Evolutionary conservation across 2,329 filamentous ascomycete species (phyloP), one percentile per base, ranked within the genome.

Genomic region (Pseudocercospora musae): DNA sequence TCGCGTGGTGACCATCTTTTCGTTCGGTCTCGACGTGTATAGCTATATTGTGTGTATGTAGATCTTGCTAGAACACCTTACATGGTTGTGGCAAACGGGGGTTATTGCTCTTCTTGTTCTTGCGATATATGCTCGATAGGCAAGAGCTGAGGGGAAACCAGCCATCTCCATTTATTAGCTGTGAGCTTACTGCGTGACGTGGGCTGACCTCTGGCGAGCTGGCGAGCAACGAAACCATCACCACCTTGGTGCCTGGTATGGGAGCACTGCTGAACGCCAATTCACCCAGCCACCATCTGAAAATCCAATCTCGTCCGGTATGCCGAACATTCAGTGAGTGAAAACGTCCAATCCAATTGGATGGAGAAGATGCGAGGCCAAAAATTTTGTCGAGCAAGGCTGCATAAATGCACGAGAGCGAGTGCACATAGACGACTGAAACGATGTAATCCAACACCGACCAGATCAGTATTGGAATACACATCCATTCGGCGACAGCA

Each of bases 1-100:
- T 20, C 62, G 59, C 21, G 59, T 64, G 11, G 62, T 61, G 27
- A 64, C 62, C 62, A 64, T 64, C 13, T 58, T 58, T 48, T 27
- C 58, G 50, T 13, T 40, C 37, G 37, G n/a, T 40, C n/a, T 18
- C 15, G 15, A 18, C 37, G 37, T 40, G 13, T 40, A 15, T 18
- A 18, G n/a, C 37, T 40, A 40, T 40, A 18, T n/a, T 15, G n/a
- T 40, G 37, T 40, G 37, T 40, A 18, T n/a, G 37, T n/a, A n/a
- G n/a, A 18, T 40, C 15, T 40, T 40, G 37, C 37, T 18, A 40
- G 37, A 40, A 18, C 13, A 40, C 5, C 15, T 40, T 40, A 40
- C 37, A 40, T 40, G 13, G 1, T 40, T 18, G 37, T n/a, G 15
- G 5, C 4, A 40, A 18, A 18, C 15, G 7, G n/a, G 15, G 37